phyloP scores from a whole-genome alignment of 2,329 filamentous ascomycete genomes.

The Ophiostoma sp. region DNA sequence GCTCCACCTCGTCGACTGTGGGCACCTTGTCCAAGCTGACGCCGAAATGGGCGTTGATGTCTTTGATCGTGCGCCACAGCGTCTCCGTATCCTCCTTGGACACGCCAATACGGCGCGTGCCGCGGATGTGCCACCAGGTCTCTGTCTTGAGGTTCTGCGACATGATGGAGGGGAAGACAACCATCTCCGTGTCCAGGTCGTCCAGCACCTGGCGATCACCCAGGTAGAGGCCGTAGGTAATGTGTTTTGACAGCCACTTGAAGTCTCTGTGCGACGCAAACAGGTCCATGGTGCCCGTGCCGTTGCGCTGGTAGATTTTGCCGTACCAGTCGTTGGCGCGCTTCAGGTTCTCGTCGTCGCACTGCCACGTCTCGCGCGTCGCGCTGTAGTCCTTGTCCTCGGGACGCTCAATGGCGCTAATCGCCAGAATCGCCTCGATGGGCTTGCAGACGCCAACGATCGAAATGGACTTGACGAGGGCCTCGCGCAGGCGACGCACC shows the following conservation, averaged over 20 bases:
- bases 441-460: slow-evolving; percentile 59
- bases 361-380: slow-evolving; percentile 54
- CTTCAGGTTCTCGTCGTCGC: slow-evolving; percentile 48
- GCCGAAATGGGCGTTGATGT: slow-evolving; percentile 28
- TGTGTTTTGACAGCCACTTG: slow-evolving; percentile 48
- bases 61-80: slow-evolving; percentile 28
- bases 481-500: slow-evolving; percentile 50
- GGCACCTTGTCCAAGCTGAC: slow-evolving; percentile 29
- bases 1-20: slow-evolving; percentile 31
- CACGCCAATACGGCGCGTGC: slow-evolving; percentile 44
- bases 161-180: slow-evolving; percentile 51
- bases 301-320: slow-evolving; percentile 51
- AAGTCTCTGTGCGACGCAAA: slow-evolving; percentile 38
- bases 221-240: slow-evolving; percentile 55
- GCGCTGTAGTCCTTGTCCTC: slow-evolving; percentile 54
- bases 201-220: slow-evolving; percentile 51
- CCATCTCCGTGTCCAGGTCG: slow-evolving; percentile 50
- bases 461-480: slow-evolving; percentile 52
- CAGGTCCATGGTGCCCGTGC: slow-evolving; percentile 32
- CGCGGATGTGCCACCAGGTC: slow-evolving; percentile 52
- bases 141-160: slow-evolving; percentile 50
- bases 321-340: slow-evolving; percentile 52
- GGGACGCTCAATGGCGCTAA: slow-evolving; percentile 42
- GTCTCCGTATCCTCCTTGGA: slow-evolving; percentile 40
- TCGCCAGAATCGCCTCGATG: slow-evolving; percentile 54